phyloP scores from a whole-genome alignment of 192 early-diverging fungal genomes.

The Backusella macrospora region DNA sequence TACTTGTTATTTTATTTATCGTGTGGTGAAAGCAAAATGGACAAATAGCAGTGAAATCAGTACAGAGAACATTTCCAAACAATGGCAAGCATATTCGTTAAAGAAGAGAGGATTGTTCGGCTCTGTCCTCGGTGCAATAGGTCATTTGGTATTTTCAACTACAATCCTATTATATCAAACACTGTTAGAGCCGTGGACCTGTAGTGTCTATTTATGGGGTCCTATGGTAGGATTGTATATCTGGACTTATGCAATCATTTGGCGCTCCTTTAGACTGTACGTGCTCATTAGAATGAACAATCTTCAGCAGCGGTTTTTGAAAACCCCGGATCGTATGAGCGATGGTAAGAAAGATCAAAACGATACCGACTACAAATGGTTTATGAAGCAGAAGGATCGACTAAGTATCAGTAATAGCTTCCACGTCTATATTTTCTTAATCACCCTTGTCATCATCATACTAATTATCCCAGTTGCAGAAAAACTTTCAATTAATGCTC shows the following conservation, averaged over 20 bases:
- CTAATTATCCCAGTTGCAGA: background rate
- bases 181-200: background rate
- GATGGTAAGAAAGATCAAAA: background rate
- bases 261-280: constrained; percentile 12
- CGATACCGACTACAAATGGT: constrained; percentile 21
- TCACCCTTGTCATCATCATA: background rate
- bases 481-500: background rate
- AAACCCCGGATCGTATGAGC: background rate
- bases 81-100: constrained; percentile 5
- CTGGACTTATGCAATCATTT: constrained; percentile 22
- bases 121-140: constrained; percentile 22
- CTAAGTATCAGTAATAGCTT: background rate
- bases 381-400: background rate
- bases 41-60: background rate
- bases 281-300: constrained; percentile 13
- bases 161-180: constrained; percentile 7
- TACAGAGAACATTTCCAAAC: background rate
- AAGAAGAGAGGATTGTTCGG: constrained; percentile 15
- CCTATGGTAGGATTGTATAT: constrained; percentile 11
- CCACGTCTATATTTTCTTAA: background rate
- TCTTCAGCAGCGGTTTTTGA: constrained; percentile 17
- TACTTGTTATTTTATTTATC: constrained; percentile 14
- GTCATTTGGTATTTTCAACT: constrained; percentile 12
- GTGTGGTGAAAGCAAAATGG: background rate
- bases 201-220: constrained; percentile 19